Evolutionary conservation across 305 asterid genomes (phyloP), one percentile per base, ranked within the genome.

Genomic region (Fraxinus dipetala): DNA sequence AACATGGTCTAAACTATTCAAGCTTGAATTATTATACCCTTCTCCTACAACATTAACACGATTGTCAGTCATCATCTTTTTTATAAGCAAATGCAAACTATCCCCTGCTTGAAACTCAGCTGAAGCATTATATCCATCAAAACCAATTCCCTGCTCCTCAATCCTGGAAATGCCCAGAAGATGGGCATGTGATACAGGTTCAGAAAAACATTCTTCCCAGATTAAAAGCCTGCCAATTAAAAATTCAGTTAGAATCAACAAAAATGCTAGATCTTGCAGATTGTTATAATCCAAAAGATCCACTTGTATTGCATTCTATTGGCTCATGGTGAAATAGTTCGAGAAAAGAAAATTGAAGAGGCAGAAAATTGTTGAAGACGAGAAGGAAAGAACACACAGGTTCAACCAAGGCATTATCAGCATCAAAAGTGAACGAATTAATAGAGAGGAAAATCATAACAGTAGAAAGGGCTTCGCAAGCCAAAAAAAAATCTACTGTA

Each of bases 181-280:
- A 63, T 63, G 78, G 26, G 84, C 81, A 78, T 75, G 84, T 10
- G 86, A 78, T 67, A 76, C 80, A 0, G 87, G 86, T 63, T 85
- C 94, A 75, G 81, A 83, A 83, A 86, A 93, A 87, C 90, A 90
- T 80, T 93, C 97, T 81, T 93, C 95, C 94, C 91, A 91, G 78
- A 93, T 87, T 87, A 93, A 87, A 84, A 93, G 85, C 88, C 97
- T 93, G 91, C 80, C 77, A 85, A 76, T 70, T 35, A 40, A 38
- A 82, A 83, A 48, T 74, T 24, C 65, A 51, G 43, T 70, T 65
- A 20, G 28, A 75, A 75, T 82, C 40, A 79, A 76, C 82, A 81
- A 28, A 26, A 28, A 81, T 45, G 43, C 61, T 59, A 61, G 70
- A 40, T 74, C 81, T 72, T 67, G 40, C 16, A 74, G 78, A 81